Base-by-base conservation (phyloP, 768 basidiomycete genomes). In the Mycena galopus region DNA sequence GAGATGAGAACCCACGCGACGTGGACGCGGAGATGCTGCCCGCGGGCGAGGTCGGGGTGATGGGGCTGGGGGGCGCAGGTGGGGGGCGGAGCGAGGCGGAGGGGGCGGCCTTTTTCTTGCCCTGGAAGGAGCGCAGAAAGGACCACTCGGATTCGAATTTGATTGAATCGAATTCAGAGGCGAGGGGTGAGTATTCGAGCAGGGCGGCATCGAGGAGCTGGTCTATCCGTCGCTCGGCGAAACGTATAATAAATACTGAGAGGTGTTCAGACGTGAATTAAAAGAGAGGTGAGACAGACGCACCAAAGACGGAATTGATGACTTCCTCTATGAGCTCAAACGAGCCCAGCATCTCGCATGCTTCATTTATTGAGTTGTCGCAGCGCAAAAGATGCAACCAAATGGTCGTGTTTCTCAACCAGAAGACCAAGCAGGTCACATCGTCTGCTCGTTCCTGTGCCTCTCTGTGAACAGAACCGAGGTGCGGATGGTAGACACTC, bases 81-180 rank as follows among this genome's bases (percentile, higher is more conserved):
- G 88, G 81, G 37, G 82, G 79, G 29, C 83, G 83, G 30, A 82
- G 77, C 6, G 82, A 68, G n/a, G 81, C 74, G 5, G 85, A 78
- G 23, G 81, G 70, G 83, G 77, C 8, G 80, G 73, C 78, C 79
- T 91, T 94, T 79, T 88, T 92, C 79, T 92, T 93, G 33, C 84
- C 81, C 29, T 85, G 85, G 76, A 95, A 93, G 9, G 94, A 87
- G n/a, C 94, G 88, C 23, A 95, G 82, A 79, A 96, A 93, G 0
- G 93, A 92, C 98, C 98, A 99, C 65, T 99, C 98, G 7, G 95
- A 96, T 82, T 99, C 97, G 78, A 98, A 99, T 73, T 95, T 92
- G 23, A 99, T 86, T 33, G 90, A 88, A 62, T 94, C 94, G 65
- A 96, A 91, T 76, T 94, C 93, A 5, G 90, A 88, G 2, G 93